Evolutionary conservation across 495 filamentous ascomycete species (phyloP).

Genomic region (Aspergillus kassunensis): DNA sequence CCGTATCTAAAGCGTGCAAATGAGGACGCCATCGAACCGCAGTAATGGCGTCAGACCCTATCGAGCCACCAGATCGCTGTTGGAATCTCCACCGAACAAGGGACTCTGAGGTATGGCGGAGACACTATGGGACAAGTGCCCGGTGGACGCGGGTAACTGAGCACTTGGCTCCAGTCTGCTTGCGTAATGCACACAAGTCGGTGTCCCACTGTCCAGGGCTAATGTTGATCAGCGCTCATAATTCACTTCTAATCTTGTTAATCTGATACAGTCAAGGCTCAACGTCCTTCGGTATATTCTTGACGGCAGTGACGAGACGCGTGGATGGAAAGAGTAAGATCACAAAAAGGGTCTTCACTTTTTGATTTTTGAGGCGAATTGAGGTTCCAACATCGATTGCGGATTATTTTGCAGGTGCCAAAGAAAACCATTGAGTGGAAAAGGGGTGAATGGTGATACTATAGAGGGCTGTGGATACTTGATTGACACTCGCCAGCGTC

Average conservation of each 20-base stretch:
- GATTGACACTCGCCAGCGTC: conserved; percentile 24
- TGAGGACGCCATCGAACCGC: conserved; percentile 20
- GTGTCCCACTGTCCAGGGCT: conserved; percentile 10
- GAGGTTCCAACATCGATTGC: neutral
- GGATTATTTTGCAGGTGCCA: neutral
- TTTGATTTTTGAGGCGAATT: neutral
- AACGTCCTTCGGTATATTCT: too few relatives aligned
- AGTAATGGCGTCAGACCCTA: conserved; percentile 33
- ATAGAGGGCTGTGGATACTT: conserved; percentile 16
- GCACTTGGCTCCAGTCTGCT: conserved; percentile 35
- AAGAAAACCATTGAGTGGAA: conserved; percentile 4
- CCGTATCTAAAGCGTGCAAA: too few relatives aligned
- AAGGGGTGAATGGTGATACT: conserved; percentile 17
- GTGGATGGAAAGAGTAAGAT: neutral
- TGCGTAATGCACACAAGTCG: conserved; percentile 39
- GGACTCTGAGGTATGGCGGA: conserved; percentile 27
- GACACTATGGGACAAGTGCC: conserved; percentile 34
- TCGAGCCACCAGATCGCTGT: conserved; percentile 35
- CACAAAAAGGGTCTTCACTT: conserved; percentile 1
- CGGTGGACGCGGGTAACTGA: conserved; percentile 36
- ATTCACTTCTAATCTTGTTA: conserved; percentile 8
- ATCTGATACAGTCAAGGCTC: conserved; percentile 3
- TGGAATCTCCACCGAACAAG: conserved; percentile 43
- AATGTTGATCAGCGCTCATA: conserved; percentile 37
- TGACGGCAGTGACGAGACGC: too few relatives aligned